Base-by-base conservation (phyloP, 1,284 basidiomycete genomes). In the Serendipita sp. region DNA sequence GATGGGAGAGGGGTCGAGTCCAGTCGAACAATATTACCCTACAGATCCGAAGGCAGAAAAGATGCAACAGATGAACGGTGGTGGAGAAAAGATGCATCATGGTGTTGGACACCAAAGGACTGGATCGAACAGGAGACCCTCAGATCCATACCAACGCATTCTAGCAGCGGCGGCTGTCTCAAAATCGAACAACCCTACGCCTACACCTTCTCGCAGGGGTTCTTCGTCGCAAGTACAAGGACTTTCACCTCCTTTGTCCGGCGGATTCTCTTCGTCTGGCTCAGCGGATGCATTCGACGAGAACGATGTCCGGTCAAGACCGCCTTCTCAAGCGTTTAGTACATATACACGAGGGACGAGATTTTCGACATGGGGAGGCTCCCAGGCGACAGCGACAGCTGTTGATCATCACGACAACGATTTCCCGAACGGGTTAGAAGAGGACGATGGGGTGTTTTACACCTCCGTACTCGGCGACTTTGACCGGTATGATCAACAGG, bases 261-360 rank as follows among this genome's bases (percentile, higher is more conserved):
- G 17, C 43, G 43, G 17, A 44, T 17, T 17, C 43, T 44, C 43
- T 44, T 13, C 43, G 12, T 44, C 43, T 44, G 22, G 22, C 22
- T 22, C 22, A 22, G 22, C 22, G 12, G 15, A n/a, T 44, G 45
- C 17, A 15, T 29, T 8, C 15, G 45, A 49, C 17, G 45, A 49
- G 22, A 32, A 30, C 32, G 26, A 30, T 35, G 22, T n/a, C 8
- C 53, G 17, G 10, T 58, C 53, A 8, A 17, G 53, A 34, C 53
- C 53, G 22, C 17, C 53, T 34, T 58, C 53, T n/a, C 53, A 58
- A 32, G 32, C 53, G 30, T 58, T 58, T 58, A 58, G 53, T n/a
- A 58, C 53, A 29, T 58, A 58, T 35, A 58, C 53, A 4, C 53
- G 53, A 30, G 53, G 53, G 6, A 58, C 53, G 32, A 58, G 32